Evolutionary conservation across 2,329 filamentous ascomycete genomes (phyloP), one percentile per base, ranked within the genome.

Genomic region (Diplodia seriata): DNA sequence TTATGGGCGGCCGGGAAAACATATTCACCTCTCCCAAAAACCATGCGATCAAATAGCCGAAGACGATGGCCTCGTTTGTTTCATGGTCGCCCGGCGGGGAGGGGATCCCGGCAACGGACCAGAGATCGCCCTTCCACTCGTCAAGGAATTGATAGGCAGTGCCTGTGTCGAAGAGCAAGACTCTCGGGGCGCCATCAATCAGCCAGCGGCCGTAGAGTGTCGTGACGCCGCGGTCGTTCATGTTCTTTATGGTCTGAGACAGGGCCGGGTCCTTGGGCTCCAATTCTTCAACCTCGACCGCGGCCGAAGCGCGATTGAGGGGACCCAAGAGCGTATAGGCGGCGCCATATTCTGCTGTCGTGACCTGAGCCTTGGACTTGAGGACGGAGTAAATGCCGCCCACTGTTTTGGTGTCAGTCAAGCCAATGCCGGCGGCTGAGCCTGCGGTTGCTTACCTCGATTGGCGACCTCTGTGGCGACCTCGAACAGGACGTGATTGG

Each of bases 371-470:
- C 82, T 99, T 99, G 70, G 95, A 99, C 82, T 99, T 99, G 82
- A 99, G 90, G 72, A 99, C 95, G 18, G 94, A 98, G 85, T 99
- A 99, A 82, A 99, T 99, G 75, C 95, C 95, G 77, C 95, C 95
- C 70, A 99, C 95, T 96, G 72, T 49, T 68, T 54, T 15, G 20
- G 29, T 14, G 40, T 49, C 68, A 69, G 62, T 64, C 4, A 40
- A 61, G 71, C 76, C 68, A 79, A 74, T 69, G 40, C 55, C 20
- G 31, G 29, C 43, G 47, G 38, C 9, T 11, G 20, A 29, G 31
- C n/a, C 20, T 43, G 69, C 47, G 53, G 50, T 43, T 33, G 59
- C 85, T 73, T 85, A 94, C 92, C 92, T 86, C 95, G 89, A 85
- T 98, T 97, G 70, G 95, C 95, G 74, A 98, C 95, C 80, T 99